A percentile compares a stretch with the other conserved stretches of the same genome.
phyloP scores from a whole-genome alignment of 257 asterid species.

The Scutellaria barbata region DNA sequence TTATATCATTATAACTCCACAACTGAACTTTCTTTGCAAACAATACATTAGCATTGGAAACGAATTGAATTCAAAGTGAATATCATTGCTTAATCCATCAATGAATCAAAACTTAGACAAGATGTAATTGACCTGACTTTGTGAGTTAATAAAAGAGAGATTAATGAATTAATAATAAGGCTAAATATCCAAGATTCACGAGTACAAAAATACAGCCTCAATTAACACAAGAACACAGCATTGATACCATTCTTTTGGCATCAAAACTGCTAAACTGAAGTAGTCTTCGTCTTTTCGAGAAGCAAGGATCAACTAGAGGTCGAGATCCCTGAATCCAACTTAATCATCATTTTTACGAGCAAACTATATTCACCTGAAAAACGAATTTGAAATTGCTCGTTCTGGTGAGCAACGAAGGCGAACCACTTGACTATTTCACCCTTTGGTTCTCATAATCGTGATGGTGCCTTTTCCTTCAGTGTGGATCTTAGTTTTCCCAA shows the following conservation, averaged over 20 bases:
- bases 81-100: too few relatives aligned
- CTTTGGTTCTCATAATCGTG: conserved; percentile 83
- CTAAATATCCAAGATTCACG: not conserved
- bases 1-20: too few relatives aligned
- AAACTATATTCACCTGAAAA: not conserved
- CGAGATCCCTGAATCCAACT: conserved; percentile 33
- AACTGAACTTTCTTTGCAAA: too few relatives aligned
- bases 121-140: not conserved
- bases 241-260: not conserved
- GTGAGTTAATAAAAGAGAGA: not conserved
- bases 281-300: conserved; percentile 11
- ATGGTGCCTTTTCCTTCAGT: conserved; percentile 93
- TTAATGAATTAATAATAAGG: not conserved
- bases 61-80: too few relatives aligned
- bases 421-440: conserved; percentile 40
- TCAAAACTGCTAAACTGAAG: not conserved
- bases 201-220: not conserved
- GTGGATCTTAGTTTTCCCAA: conserved; percentile 85
- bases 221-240: conserved; percentile 1
- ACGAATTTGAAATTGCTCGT: too few relatives aligned
- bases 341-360: conserved; percentile 15
- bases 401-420: too few relatives aligned
- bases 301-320: conserved; percentile 37
- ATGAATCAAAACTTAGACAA: too few relatives aligned
- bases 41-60: too few relatives aligned